phyloP scores from a whole-genome alignment of 176 grass and related monocot genomes.

The Elymus sibiricus region DNA sequence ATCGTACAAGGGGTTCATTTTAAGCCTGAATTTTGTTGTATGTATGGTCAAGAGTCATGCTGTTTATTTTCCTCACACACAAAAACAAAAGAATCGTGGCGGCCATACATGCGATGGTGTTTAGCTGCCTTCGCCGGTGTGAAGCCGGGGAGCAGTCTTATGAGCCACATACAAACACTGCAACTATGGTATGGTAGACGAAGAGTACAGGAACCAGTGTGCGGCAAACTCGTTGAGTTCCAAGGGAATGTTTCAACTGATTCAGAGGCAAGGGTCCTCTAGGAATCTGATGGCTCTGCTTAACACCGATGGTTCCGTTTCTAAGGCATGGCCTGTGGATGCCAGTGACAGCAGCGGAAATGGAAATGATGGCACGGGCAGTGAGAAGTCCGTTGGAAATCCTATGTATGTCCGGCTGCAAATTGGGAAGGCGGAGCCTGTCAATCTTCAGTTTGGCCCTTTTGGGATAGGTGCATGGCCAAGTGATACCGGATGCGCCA shows the following conservation, averaged over 20 bases:
- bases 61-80: not conserved
- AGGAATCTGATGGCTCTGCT: no score
- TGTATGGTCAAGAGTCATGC: no score
- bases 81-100: not conserved
- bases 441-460: slow-evolving; percentile 81
- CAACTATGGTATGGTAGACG: no score
- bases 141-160: slow-evolving; percentile 56
- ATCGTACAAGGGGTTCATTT: slow-evolving; percentile 48
- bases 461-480: slow-evolving; percentile 84
- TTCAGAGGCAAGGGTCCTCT: no score
- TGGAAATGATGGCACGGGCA: slow-evolving; percentile 12
- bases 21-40: not conserved
- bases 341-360: slow-evolving; percentile 20
- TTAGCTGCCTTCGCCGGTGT: slow-evolving; percentile 52
- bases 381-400: slow-evolving; percentile 29
- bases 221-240: no score
- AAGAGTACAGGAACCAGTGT: no score
- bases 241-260: no score
- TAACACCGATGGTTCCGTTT: no score
- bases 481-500: slow-evolving; percentile 53
- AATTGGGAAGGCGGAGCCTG: slow-evolving; percentile 57
- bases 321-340: no score
- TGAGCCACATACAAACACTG: slow-evolving; percentile 31
- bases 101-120: slow-evolving; percentile 69
- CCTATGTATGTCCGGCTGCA: slow-evolving; percentile 40